These are phyloP conservation scores for Eutrema salsugineum DNA, from an alignment of 441 rosid species.

Conservation along the genomic window DNA sequence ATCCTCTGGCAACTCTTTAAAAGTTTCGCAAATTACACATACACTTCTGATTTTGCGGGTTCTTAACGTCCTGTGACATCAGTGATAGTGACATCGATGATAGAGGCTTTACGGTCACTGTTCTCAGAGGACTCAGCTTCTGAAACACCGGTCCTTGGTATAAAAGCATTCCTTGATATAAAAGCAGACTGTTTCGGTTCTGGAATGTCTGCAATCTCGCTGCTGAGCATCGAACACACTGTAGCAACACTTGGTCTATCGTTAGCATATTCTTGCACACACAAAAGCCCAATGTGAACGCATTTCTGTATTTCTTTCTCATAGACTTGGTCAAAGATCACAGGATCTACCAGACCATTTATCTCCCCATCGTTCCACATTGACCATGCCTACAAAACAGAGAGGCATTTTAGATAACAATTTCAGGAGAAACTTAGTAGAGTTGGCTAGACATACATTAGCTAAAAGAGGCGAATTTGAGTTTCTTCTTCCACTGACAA, in stretches of 20 bases:
- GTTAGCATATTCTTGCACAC: constrained; percentile 42
- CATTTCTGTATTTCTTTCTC: constrained; percentile 38
- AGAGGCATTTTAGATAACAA: background rate
- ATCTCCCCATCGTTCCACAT: constrained; percentile 45
- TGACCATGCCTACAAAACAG: constrained; percentile 49
- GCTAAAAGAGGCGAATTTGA: constrained; percentile 19
- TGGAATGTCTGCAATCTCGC: constrained; percentile 31
- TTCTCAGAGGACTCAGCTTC: constrained; percentile 32
- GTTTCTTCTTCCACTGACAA: constrained; percentile 30
- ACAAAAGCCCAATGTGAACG: constrained; percentile 50
- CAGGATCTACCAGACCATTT: constrained; percentile 32
- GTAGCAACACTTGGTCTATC: constrained; percentile 45
- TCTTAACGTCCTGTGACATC: constrained; percentile 17
- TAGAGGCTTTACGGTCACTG: background rate
- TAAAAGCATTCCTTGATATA: constrained; percentile 24
- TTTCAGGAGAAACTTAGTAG: background rate
- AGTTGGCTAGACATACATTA: constrained; percentile 18
- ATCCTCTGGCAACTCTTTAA: background rate
- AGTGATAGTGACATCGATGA: constrained; percentile 1
- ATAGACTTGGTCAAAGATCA: constrained; percentile 15
- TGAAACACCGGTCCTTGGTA: constrained; percentile 22
- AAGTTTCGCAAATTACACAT: background rate
- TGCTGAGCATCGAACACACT: constrained; percentile 42
- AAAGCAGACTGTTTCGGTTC: constrained; percentile 23
- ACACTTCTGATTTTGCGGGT: background rate